Evolutionary conservation across 768 basidiomycete species (phyloP), one percentile per base, ranked within the genome.

Genomic region (Omphalotus guepiniiformis): DNA sequence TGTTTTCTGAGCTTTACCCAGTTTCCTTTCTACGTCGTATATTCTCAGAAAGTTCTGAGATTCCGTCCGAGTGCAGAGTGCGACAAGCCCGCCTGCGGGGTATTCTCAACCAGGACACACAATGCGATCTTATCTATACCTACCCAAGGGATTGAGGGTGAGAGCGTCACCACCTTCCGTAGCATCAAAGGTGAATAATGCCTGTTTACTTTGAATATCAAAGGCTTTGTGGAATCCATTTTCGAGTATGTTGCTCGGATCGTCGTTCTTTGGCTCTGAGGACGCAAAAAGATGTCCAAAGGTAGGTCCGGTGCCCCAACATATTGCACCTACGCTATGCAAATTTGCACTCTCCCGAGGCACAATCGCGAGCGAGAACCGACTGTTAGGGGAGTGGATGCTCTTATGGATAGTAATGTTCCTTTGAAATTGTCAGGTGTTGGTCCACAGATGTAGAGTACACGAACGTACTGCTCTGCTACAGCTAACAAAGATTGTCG

Each of bases 171-270:
- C 83, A 3, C 74, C 70, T 53, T 78, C 80, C 1, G 54, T 44
- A 2, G 73, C 71, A 43, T 75, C 69, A 30, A 84, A 69, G 6
- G 57, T 47, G 47, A 71, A 65, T 1, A 56, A 42, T 3, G 47
- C 40, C 32, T 36, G 56, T 6, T 56, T 49, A 29, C 35, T 59
- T 15, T 42, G 49, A 1, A 68, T 51, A 56, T 85, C 80, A 42
- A 80, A 77, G 3, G 67, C 76, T 34, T 65, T 70, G 52, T 86
- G 83, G 32, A 57, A 67, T 1, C 82, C 80, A n/a, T n/a, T n/a
- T n/a, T n/a, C n/a, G n/a, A n/a, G n/a, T n/a, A n/a, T n/a, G 3
- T 36, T 47, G 11, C 61, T 61, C 23, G 45, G 49, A 7, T 54
- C 53, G 4, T 60, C 55, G 13, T 43, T 38, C 9, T 40, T 49